Base-by-base conservation (phyloP, 148 eudicot species). In the Heliamphora exappendiculata region DNA sequence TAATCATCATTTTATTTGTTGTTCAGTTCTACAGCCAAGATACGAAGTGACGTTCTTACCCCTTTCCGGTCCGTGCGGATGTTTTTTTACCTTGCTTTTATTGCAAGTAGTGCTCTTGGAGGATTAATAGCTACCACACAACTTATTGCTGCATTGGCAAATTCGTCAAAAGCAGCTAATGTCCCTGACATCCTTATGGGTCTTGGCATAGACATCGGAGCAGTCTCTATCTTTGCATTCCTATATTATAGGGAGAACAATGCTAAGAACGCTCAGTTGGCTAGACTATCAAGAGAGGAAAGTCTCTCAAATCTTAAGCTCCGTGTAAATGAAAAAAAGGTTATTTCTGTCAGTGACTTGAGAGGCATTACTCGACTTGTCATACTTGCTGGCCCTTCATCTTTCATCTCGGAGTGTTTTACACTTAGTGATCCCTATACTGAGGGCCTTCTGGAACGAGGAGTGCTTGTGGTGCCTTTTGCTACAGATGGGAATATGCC, bases 11-110 rank as follows among this genome's bases (percentile, higher is more conserved):
- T 82, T 82, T 81, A 53, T 84, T 74, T 84, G 86, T 82, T 82
- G 74, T 91, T 76, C 83, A 92, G 98, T 78, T 94, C 98, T 66
- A 73, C 89, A 65, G 97, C 98, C 80, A 89, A 83, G 91, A 92
- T 94, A 79, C 79, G 98, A 58, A 89, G 98, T 72, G 98, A 94
- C 87, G 98, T 94, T 71, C 97, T 94, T 45, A 62, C 98, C 71
- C 98, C 98, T 26, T 94, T 94, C 76, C 97, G 98, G 53, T 84
- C 98, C 1, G 85, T 94, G 62, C 89, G 98, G 54, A 94, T 94
- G 98, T 94, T 94, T 86, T 94, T 94, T 81, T 94, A 92, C 81
- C 86, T 92, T 66, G 97, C 98, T 73, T 94, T 94, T 81, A 88
- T 94, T 26, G 98, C 97, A 47, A 92, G 97, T 76, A 97, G 80